Base-by-base conservation (phyloP, 1,139 yeast species). In the Sugiyamaella novakii region DNA sequence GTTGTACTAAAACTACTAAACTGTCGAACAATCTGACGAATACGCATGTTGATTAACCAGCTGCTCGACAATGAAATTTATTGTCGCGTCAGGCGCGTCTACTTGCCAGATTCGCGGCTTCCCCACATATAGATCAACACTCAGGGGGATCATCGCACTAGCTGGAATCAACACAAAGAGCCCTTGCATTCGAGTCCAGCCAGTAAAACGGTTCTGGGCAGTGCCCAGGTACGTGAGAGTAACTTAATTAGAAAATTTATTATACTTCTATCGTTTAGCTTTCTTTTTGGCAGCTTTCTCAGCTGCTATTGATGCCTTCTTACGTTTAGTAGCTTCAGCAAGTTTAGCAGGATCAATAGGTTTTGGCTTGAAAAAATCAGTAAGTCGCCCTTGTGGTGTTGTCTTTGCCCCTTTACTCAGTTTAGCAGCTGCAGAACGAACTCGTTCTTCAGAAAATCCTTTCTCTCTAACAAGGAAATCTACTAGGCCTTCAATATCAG, bases 401-500 rank as follows among this genome's bases (percentile, higher is more conserved):
- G 84, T 76, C 62, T 87, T 88, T 55, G 87, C 74, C 2, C 91
- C 95, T 66, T 91, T 92, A 59, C 81, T 80, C 59, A 92, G 75
- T 65, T 91, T 85, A 43, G 82, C 88, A 5, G 92, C 94, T 30
- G 97, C 98, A 52, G 84, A 78, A 57, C 83, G 80, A 22, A 92
- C 88, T 64, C 98, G 78, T 45, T 91, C 97, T 62, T 92, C 98
- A 57, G 84, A 85, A 68, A 92, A 92, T 0, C 96, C 96, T 65
- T 86, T 84, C 49, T 83, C 79, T 47, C 72, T 78, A 17, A 85
- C 92, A 80, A 86, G 77, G 57, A 79, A 86, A 34, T 84, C 79
- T 11, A 85, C 71, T 49, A 86, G 74, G 0, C 87, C 92, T 7
- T 84, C 88, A n/a, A 82, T 71, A 62, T 87, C 84, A 0, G 95